These are phyloP conservation scores for Chenopodium quinoa DNA, from an alignment of 148 eudicot species.

Conservation along the genomic window DNA sequence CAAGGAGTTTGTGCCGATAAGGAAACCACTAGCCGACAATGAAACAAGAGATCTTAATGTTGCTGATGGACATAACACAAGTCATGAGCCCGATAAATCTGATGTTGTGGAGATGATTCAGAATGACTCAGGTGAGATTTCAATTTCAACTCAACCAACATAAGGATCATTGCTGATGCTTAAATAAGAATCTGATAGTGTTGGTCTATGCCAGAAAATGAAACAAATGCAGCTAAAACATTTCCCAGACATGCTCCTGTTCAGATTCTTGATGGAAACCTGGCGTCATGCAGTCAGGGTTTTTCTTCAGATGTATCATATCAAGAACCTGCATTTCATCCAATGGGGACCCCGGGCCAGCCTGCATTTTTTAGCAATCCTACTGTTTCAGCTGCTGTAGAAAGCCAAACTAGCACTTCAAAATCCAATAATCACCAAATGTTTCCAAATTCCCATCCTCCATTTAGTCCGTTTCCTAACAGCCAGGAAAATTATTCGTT, in stretches of 20 bases:
- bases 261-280: conserved; percentile 77
- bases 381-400: conserved; percentile 48
- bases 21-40: conserved; percentile 25
- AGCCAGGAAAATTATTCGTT: conserved; percentile 60
- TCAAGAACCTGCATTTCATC: conserved; percentile 51
- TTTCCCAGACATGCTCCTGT: conserved; percentile 80
- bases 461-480: conserved; percentile 41
- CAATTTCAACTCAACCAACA: conserved; percentile 18
- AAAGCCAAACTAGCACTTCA: conserved; percentile 45
- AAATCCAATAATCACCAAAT: conserved; percentile 47
- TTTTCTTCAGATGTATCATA: conserved; percentile 45
- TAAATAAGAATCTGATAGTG: conserved; percentile 23
- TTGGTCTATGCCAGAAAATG: conserved; percentile 34
- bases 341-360: conserved; percentile 41
- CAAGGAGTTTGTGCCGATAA: conserved; percentile 44
- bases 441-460: conserved; percentile 53
- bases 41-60: conserved; percentile 40
- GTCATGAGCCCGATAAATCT: conserved; percentile 28
- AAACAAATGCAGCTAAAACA: conserved; percentile 41
- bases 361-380: conserved; percentile 44
- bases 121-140: conserved; percentile 37
- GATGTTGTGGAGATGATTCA: conserved; percentile 38
- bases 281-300: conserved; percentile 39
- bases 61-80: conserved; percentile 32
- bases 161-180: conserved; percentile 25